Percentiles rank a stretch among this genome's conserved stretches.
Evolutionary conservation across 805 yeast species (phyloP).

Genomic region (Ogataea naganishii): DNA sequence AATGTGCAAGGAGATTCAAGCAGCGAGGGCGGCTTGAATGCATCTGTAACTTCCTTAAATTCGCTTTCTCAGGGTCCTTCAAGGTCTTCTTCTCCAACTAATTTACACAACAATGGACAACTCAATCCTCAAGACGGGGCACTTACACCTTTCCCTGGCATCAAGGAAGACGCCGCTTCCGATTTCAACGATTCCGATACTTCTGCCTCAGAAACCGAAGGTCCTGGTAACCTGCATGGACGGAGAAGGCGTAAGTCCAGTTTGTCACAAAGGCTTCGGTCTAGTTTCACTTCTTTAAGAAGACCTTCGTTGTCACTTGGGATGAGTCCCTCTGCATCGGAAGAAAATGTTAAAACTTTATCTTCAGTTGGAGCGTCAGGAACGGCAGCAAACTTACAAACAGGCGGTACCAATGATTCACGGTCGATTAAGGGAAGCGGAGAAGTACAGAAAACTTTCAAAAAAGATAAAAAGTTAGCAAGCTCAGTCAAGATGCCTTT

Average conservation of each 20-base stretch:
- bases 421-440: conserved; percentile 1
- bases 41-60: too few relatives aligned
- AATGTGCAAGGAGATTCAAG: conserved; percentile 1
- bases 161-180: too few relatives aligned
- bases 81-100: too few relatives aligned
- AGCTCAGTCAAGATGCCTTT: conserved; percentile 51
- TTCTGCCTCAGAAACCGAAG: background rate
- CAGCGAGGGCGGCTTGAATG: too few relatives aligned
- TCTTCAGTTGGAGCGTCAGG: background rate
- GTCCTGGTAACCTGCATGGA: background rate
- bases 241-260: background rate
- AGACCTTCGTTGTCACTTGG: background rate
- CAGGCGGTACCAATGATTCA: background rate
- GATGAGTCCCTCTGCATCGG: background rate
- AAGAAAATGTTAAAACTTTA: conserved; percentile 2
- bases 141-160: too few relatives aligned
- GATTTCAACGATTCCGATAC: background rate
- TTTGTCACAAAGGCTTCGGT: conserved; percentile 1
- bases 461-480: conserved; percentile 38
- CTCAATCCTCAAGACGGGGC: too few relatives aligned
- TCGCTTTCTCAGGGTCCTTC: too few relatives aligned
- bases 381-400: background rate
- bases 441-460: too few relatives aligned
- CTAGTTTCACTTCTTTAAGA: conserved; percentile 1
- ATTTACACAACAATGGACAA: too few relatives aligned